Evolutionary conservation across 495 filamentous ascomycete species (phyloP).

Genomic region (Neurospora terricola): DNA sequence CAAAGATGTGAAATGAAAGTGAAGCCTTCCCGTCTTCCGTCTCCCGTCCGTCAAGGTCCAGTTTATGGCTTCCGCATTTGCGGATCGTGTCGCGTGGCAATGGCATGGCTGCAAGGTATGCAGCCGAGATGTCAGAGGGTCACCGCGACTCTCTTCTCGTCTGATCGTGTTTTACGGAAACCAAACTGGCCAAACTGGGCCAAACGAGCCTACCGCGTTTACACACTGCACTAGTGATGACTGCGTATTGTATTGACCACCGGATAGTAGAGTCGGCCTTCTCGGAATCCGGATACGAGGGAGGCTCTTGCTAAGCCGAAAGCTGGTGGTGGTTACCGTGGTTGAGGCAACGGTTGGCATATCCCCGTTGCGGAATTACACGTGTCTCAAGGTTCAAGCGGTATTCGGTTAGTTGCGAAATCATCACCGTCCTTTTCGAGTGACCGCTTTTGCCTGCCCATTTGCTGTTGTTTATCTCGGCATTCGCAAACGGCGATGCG

Average conservation of each 20-base stretch:
- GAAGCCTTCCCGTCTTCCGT: background rate
- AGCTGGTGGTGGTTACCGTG: background rate
- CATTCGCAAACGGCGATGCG: background rate
- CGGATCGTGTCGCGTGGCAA: background rate
- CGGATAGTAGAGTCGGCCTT: background rate
- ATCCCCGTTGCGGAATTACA: background rate
- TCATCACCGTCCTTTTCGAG: background rate
- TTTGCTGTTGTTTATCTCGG: background rate
- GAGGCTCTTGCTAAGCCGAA: background rate
- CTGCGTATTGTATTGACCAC: background rate
- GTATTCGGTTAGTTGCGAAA: background rate
- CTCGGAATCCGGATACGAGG: background rate
- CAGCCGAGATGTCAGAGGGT: background rate
- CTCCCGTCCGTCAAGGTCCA: background rate
- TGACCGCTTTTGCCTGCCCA: background rate
- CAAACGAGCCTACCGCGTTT: background rate
- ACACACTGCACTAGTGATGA: background rate
- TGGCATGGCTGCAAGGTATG: background rate
- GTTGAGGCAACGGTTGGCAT: background rate
- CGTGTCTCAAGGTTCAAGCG: background rate
- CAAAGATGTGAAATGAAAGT: background rate
- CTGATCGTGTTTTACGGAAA: background rate
- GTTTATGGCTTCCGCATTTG: background rate
- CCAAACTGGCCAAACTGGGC: background rate
- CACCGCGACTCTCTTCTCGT: background rate